Conservation (phyloP, 345 rosid species). For the Populus davidiana region DNA sequence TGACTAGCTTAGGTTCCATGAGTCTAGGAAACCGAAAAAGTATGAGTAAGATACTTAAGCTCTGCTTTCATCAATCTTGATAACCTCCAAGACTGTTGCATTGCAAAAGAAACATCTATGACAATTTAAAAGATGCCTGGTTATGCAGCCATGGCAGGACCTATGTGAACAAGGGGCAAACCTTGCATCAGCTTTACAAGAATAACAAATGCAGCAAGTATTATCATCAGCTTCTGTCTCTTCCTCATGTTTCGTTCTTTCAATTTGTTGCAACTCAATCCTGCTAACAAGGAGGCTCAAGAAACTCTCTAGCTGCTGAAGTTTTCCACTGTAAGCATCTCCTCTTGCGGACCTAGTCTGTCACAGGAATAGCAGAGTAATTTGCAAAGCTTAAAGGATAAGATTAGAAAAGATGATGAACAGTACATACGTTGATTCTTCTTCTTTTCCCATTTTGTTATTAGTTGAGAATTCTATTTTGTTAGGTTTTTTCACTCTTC, state of each 20-base stretch:
- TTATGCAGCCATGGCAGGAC: slow-evolving; percentile 91
- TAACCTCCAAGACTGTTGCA: slow-evolving; percentile 61
- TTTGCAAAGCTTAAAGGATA: neutral
- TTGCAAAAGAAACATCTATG: slow-evolving; percentile 96
- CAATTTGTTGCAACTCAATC: slow-evolving; percentile 38
- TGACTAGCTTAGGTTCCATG: neutral
- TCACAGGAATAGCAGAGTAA: neutral
- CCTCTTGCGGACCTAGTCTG: slow-evolving; percentile 65
- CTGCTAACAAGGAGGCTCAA: slow-evolving; percentile 51
- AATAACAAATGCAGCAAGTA: slow-evolving; percentile 85
- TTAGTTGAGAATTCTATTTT: neutral
- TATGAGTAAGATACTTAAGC: neutral
- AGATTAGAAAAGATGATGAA: neutral
- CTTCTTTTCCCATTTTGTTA: neutral
- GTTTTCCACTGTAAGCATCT: slow-evolving; percentile 49
- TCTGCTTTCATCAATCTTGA: slow-evolving; percentile 30
- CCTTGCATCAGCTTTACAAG: slow-evolving; percentile 57
- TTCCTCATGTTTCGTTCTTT: slow-evolving; percentile 27
- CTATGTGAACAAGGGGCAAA: slow-evolving; percentile 78
- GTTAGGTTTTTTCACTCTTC: neutral
- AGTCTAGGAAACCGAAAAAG: neutral
- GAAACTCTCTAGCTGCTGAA: slow-evolving; percentile 62
- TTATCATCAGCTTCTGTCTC: slow-evolving; percentile 50
- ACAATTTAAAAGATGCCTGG: slow-evolving; percentile 88
- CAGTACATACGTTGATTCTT: neutral